A percentile compares a stretch with the other conserved stretches of the same genome.
Evolutionary conservation across 2,329 filamentous ascomycete genomes (phyloP).

Genomic region (Didymella exigua): DNA sequence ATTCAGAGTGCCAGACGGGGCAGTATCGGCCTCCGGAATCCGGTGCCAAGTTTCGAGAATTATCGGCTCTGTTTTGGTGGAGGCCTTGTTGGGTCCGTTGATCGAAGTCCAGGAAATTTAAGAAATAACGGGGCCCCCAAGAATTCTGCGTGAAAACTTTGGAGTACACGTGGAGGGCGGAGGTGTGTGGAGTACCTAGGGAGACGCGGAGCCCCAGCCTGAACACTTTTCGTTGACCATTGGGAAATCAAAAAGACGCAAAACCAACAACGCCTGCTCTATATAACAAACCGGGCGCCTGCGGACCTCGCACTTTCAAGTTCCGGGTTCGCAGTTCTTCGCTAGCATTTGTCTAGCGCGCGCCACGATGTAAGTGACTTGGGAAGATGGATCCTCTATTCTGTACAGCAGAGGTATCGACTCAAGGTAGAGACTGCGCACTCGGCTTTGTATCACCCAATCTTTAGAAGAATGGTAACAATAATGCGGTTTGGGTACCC

Average conservation of each 20-base stretch:
- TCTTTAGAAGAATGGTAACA: too few species aligned
- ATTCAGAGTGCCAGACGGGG: neutral
- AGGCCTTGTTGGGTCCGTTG: conserved; percentile 7
- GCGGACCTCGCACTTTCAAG: neutral
- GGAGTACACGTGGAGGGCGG: conserved; percentile 15
- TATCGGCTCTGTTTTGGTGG: conserved; percentile 6
- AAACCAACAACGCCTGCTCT: neutral
- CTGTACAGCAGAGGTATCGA: neutral
- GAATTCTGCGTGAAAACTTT: conserved; percentile 2
- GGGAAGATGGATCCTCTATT: neutral
- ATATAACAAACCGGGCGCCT: neutral
- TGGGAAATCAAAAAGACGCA: neutral
- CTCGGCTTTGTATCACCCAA: neutral
- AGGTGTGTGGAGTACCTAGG: conserved; percentile 7
- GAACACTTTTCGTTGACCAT: conserved; percentile 13
- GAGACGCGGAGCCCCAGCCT: conserved; percentile 14
- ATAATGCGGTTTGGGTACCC: neutral
- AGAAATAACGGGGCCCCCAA: conserved; percentile 11
- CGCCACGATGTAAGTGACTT: conserved; percentile 4
- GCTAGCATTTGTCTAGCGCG: conserved; percentile 7
- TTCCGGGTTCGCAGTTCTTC: conserved; percentile 1
- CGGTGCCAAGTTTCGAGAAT: conserved; percentile 11
- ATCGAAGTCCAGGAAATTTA: conserved; percentile 10
- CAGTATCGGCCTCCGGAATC: conserved; percentile 2
- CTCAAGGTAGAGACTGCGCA: neutral